These are phyloP conservation scores for Parascedosporium putredinis DNA, from an alignment of 2,329 filamentous ascomycete species.

Conservation along the genomic window DNA sequence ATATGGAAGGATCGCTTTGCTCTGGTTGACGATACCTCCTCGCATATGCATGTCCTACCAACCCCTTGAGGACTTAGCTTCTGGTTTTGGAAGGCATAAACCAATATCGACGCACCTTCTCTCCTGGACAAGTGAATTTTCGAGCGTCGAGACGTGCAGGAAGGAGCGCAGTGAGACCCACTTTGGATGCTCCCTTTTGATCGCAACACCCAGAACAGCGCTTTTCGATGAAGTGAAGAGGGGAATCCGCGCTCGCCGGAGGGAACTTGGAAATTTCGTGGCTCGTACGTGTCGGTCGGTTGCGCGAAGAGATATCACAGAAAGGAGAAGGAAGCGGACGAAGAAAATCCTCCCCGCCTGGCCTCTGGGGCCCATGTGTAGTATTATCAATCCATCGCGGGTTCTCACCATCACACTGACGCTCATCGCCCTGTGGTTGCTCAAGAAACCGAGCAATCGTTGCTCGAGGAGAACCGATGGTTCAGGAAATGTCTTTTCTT, in stretches of 20 bases:
- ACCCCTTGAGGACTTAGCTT: not conserved
- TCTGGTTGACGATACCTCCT: not conserved
- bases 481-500: not conserved
- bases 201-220: too few relatives aligned
- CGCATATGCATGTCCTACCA: not conserved
- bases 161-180: not conserved
- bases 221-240: not conserved
- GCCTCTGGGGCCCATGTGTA: too few relatives aligned
- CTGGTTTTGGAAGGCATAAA: not conserved
- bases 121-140: not conserved
- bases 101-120: not conserved
- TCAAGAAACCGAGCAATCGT: not conserved
- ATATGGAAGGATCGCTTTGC: not conserved
- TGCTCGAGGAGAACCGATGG: not conserved
- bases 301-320: too few relatives aligned
- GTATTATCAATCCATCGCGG: too few relatives aligned
- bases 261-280: too few relatives aligned
- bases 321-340: too few relatives aligned
- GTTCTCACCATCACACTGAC: too few relatives aligned
- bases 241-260: too few relatives aligned
- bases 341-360: too few relatives aligned
- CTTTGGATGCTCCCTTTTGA: not conserved
- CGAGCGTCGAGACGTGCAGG: not conserved
- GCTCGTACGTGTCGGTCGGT: too few relatives aligned
- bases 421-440: too few relatives aligned